A percentile compares a stretch with the other conserved stretches of the same genome.
Conservation (phyloP, 305 asterid species). For the Rubia balearica region DNA sequence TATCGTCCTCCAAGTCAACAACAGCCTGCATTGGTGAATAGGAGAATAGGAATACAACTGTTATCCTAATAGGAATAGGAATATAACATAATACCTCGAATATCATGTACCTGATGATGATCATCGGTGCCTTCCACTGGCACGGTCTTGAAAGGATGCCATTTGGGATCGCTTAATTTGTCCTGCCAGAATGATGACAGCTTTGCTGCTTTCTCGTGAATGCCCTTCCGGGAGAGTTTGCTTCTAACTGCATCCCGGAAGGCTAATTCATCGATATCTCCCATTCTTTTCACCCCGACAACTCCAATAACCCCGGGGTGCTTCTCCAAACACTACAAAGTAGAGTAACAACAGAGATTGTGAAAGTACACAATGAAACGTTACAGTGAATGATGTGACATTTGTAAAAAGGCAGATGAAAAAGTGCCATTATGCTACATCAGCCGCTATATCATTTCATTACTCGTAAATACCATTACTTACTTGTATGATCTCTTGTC, state of each 20-base stretch:
- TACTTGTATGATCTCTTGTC: neutral
- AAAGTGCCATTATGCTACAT: too few species aligned
- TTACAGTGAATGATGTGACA: too few species aligned
- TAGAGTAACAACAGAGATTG: too few species aligned
- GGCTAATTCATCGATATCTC: neutral
- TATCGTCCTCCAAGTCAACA: neutral
- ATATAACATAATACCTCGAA: too few species aligned
- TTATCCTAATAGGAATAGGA: too few species aligned
- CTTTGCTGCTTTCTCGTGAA: neutral
- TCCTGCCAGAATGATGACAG: neutral
- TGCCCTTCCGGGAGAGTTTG: neutral
- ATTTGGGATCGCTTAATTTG: neutral
- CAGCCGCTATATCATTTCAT: too few species aligned
- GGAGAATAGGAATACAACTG: too few species aligned
- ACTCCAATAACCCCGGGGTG: neutral
- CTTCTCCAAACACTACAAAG: neutral
- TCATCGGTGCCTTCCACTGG: neutral
- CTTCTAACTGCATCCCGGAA: neutral
- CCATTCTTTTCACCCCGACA: neutral
- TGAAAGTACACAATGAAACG: too few species aligned
- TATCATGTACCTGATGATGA: neutral
- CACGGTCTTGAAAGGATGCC: slow-evolving; percentile 1
- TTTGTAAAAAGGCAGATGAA: too few species aligned
- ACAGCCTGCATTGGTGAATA: neutral
- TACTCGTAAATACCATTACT: neutral